phyloP scores from a whole-genome alignment of 2,329 filamentous ascomycete species.

The Beauveria asiatica region DNA sequence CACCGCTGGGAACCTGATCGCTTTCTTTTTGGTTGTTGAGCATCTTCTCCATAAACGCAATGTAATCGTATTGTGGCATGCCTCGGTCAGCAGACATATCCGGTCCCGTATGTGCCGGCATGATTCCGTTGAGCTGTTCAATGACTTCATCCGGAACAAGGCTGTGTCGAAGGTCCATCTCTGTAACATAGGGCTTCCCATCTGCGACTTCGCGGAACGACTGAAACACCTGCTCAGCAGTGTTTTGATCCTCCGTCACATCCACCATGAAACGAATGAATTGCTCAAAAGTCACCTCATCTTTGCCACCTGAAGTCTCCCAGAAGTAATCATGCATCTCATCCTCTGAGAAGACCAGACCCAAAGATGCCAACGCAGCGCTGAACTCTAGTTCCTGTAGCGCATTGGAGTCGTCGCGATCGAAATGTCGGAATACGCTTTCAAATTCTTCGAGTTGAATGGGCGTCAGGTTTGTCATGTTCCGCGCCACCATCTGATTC shows the following conservation, averaged over 20 bases:
- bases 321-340: conserved; percentile 97
- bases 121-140: conserved; percentile 78
- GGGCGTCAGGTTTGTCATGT: conserved; percentile 97
- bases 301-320: conserved; percentile 71
- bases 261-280: conserved; percentile 99
- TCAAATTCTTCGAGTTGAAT: conserved; percentile 99
- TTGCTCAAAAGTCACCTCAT: conserved; percentile 90
- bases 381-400: conserved; percentile 93
- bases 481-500: conserved; percentile 95
- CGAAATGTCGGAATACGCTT: conserved; percentile 95
- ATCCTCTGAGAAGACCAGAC: conserved; percentile 90
- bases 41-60: conserved; percentile 90
- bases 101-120: conserved; percentile 76
- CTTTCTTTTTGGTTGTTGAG: conserved; percentile 38
- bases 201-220: conserved; percentile 96
- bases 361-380: conserved; percentile 87
- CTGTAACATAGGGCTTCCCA: conserved; percentile 97
- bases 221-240: conserved; percentile 96
- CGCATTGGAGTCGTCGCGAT: conserved; percentile 83
- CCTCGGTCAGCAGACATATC: conserved; percentile 81
- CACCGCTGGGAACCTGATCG: conserved; percentile 20
- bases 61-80: conserved; percentile 87
- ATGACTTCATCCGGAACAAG: conserved; percentile 96
- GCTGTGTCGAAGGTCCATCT: conserved; percentile 90
- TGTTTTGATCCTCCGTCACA: conserved; percentile 97